Percentiles rank a stretch among this genome's conserved stretches.
Conservation (phyloP, 2,329 filamentous ascomycete genomes). For the Lachnellula willkommii region DNA sequence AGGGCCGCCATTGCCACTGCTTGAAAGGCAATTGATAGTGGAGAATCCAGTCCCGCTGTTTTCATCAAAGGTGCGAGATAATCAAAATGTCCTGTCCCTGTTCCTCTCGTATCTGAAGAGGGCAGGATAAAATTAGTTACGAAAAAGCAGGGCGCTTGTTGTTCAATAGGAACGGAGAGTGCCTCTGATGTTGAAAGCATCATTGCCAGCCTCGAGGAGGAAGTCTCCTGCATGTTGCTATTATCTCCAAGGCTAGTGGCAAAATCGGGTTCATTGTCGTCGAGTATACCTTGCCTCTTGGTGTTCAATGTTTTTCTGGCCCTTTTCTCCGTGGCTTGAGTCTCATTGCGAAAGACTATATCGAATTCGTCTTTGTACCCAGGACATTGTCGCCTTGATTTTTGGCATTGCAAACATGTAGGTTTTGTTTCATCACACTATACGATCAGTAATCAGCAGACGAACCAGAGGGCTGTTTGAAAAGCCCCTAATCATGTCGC, state of each 20-base stretch:
- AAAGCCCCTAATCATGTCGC: conserved; percentile 14
- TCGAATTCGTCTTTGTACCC: conserved; percentile 69
- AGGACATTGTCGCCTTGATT: conserved; percentile 58
- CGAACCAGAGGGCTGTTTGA: neutral
- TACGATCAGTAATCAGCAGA: conserved; percentile 17
- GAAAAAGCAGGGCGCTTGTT: conserved; percentile 55
- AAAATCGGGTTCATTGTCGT: conserved; percentile 9
- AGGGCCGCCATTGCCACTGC: conserved; percentile 55
- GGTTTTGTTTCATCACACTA: conserved; percentile 65
- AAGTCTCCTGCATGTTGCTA: conserved; percentile 5
- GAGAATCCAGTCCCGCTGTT: conserved; percentile 38
- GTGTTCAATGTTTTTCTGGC: conserved; percentile 50
- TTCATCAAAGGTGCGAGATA: conserved; percentile 53
- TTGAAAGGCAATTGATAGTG: conserved; percentile 52
- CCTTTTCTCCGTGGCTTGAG: conserved; percentile 59
- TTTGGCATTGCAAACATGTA: conserved; percentile 59
- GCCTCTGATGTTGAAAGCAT: conserved; percentile 28
- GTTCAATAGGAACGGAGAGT: conserved; percentile 46
- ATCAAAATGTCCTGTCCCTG: conserved; percentile 47
- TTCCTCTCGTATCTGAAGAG: conserved; percentile 39
- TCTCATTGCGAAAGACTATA: conserved; percentile 67
- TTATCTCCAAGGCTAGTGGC: neutral
- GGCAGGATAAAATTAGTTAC: conserved; percentile 55
- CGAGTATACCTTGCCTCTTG: conserved; percentile 37
- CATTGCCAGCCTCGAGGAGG: conserved; percentile 5